phyloP scores from a whole-genome alignment of 2,329 filamentous ascomycete genomes.

The Trichothecium sympodiale region DNA sequence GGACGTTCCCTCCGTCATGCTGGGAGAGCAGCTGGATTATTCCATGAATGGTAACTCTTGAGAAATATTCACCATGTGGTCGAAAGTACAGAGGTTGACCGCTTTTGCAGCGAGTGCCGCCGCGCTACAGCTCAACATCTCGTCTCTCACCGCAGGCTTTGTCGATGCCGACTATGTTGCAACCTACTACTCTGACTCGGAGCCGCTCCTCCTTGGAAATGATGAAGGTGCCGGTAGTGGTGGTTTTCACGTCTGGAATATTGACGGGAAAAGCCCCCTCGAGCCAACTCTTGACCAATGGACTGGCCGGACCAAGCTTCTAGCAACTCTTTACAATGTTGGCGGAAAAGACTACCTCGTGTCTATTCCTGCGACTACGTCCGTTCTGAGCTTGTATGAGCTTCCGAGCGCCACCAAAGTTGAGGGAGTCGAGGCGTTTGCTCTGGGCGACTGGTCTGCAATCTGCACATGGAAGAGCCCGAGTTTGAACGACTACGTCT shows the following conservation, averaged over 20 bases:
- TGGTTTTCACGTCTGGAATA: conserved; percentile 26
- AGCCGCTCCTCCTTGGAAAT: conserved; percentile 31
- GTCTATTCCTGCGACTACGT: conserved; percentile 31
- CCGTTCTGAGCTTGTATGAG: conserved; percentile 27
- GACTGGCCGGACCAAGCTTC: conserved; percentile 33
- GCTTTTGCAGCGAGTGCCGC: not conserved
- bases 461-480: conserved; percentile 32
- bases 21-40: too few species aligned
- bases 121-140: conserved; percentile 15
- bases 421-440: conserved; percentile 18
- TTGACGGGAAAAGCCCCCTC: conserved; percentile 19
- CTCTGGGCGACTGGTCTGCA: conserved; percentile 35
- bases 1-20: too few species aligned
- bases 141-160: conserved; percentile 18
- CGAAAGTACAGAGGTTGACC: too few species aligned
- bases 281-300: conserved; percentile 17
- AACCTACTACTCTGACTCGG: conserved; percentile 23
- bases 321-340: conserved; percentile 25
- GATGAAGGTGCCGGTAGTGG: conserved; percentile 31
- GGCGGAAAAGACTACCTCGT: conserved; percentile 24
- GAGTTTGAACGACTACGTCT: conserved; percentile 30
- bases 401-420: conserved; percentile 18
- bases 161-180: conserved; percentile 30
- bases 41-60: too few species aligned
- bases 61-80: too few species aligned